Conservation (phyloP, 2,329 filamentous ascomycete genomes). For the Aspergillus proliferans region DNA sequence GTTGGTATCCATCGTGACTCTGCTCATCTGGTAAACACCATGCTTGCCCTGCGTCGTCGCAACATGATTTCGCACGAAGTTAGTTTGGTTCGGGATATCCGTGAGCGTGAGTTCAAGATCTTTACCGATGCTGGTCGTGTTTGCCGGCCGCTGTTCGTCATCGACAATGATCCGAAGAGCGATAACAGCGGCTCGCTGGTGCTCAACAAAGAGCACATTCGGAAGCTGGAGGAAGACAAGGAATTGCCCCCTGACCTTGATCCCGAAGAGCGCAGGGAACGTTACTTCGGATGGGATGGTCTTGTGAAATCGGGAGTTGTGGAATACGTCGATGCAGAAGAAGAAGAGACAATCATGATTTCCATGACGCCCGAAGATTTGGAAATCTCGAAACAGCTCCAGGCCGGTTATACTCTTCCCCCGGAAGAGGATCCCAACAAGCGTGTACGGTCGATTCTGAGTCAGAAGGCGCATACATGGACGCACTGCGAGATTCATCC, state of each 20-base stretch:
- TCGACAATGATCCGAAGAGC: constrained; percentile 76
- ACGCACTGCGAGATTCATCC: constrained; percentile 99
- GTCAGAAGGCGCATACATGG: constrained; percentile 81
- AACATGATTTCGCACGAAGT: constrained; percentile 86
- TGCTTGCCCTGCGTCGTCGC: constrained; percentile 70
- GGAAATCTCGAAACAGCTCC: constrained; percentile 66
- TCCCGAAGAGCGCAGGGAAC: constrained; percentile 51
- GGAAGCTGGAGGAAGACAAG: constrained; percentile 67
- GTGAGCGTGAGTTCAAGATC: constrained; percentile 96
- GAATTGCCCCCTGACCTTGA: constrained; percentile 56
- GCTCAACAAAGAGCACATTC: constrained; percentile 77
- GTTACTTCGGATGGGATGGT: constrained; percentile 80
- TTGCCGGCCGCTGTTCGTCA: constrained; percentile 86
- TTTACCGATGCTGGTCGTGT: constrained; percentile 96
- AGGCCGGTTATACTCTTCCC: constrained; percentile 55
- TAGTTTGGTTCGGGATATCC: constrained; percentile 89
- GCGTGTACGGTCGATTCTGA: constrained; percentile 81
- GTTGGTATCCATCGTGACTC: constrained; percentile 91
- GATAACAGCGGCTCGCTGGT: constrained; percentile 70
- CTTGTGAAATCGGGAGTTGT: constrained; percentile 78
- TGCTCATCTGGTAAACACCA: constrained; percentile 71
- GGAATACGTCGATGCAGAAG: constrained; percentile 94
- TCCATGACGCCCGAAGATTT: constrained; percentile 97
- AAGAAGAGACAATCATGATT: constrained; percentile 98
- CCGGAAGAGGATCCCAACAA: constrained; percentile 72